Evolutionary conservation across 2,329 filamentous ascomycete genomes (phyloP).

Genomic region (Tolypocladium sp.): DNA sequence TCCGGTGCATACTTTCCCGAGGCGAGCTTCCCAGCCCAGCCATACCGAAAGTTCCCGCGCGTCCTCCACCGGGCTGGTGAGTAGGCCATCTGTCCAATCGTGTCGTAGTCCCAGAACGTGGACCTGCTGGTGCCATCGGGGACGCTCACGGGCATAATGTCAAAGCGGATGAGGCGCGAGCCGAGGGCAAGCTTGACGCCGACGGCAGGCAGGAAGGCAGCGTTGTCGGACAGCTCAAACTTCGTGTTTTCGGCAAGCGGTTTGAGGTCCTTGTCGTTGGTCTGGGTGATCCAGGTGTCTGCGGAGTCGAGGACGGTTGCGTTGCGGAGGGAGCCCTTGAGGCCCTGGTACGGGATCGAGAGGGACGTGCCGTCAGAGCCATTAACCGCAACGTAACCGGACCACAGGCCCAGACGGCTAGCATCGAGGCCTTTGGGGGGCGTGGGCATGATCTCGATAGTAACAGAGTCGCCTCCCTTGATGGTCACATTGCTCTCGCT

Average conservation of each 20-base stretch:
- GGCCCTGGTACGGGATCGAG: conserved; percentile 24
- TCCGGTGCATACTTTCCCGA: not conserved
- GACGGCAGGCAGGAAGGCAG: conserved; percentile 15
- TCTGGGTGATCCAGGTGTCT: conserved; percentile 20
- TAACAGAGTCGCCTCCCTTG: not conserved
- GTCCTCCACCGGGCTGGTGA: not conserved
- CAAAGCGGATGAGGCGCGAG: conserved; percentile 8
- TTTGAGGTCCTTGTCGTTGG: conserved; percentile 12
- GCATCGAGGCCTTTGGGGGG: conserved; percentile 1
- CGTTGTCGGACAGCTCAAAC: conserved; percentile 4
- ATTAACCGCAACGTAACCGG: conserved; percentile 4
- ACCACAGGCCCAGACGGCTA: conserved; percentile 3
- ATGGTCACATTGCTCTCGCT: not conserved
- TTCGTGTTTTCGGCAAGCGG: conserved; percentile 10
- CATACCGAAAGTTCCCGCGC: not conserved
- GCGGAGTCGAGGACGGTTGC: conserved; percentile 22
- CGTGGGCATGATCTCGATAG: not conserved
- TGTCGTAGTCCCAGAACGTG: too few relatives aligned
- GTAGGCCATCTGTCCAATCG: not conserved
- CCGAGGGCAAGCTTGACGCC: conserved; percentile 9
- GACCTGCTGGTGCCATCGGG: too few relatives aligned
- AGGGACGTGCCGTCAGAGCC: conserved; percentile 16
- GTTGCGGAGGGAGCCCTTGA: conserved; percentile 19
- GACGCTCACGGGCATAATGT: not conserved
- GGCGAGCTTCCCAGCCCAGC: not conserved